Evolutionary conservation across 805 yeast species (phyloP).

Genomic region (Torulaspora maleeae): DNA sequence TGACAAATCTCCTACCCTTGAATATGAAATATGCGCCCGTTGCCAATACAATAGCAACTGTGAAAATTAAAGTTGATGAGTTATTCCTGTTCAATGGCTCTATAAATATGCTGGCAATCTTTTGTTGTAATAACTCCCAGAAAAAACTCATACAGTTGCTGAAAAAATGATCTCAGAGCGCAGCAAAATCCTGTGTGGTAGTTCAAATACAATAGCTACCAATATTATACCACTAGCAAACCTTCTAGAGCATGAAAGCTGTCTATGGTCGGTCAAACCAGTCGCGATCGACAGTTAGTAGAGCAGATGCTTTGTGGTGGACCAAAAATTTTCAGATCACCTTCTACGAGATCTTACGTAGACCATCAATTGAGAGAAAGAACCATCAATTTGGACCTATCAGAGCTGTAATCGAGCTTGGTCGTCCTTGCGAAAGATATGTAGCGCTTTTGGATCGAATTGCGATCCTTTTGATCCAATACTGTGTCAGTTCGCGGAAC

Average conservation of each 20-base stretch:
- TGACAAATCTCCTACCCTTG: conserved; percentile 8
- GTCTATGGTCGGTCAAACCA: not conserved
- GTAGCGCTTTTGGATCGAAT: too few relatives aligned
- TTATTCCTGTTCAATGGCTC: conserved; percentile 11
- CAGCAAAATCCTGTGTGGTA: not conserved
- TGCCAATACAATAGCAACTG: conserved; percentile 10
- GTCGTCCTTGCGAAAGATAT: not conserved
- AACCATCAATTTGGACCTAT: not conserved
- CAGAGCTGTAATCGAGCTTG: not conserved
- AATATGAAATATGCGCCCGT: conserved; percentile 13
- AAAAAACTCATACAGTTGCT: conserved; percentile 13
- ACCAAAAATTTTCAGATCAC: conserved; percentile 8
- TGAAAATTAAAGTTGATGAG: conserved; percentile 8
- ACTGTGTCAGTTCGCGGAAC: too few relatives aligned
- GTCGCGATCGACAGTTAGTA: not conserved
- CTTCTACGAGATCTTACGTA: conserved; percentile 1
- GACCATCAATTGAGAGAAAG: not conserved
- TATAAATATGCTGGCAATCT: conserved; percentile 9
- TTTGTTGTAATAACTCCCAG: conserved; percentile 10
- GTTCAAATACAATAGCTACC: not conserved
- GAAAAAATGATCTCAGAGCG: not conserved
- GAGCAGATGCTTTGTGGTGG: not conserved
- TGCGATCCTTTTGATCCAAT: too few relatives aligned
- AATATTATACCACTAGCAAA: not conserved
- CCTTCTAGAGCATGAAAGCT: not conserved